Percentiles rank a stretch among this genome's conserved stretches.
phyloP scores from a whole-genome alignment of 1,139 yeast genomes.

The Geotrichum reessii region DNA sequence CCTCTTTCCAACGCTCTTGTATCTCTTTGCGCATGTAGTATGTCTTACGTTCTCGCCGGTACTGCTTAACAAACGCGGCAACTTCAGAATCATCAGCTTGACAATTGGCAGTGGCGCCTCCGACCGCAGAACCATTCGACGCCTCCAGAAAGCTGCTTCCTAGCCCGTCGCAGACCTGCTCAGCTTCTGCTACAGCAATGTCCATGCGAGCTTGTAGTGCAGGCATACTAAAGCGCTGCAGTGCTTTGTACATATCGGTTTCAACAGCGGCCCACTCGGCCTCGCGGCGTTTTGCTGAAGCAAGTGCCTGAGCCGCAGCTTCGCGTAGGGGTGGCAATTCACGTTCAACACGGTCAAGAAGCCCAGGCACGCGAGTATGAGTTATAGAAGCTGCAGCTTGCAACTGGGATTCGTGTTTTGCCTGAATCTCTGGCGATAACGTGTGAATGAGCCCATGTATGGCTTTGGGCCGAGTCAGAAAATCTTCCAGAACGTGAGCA shows the following conservation, averaged over 20 bases:
- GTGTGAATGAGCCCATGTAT: conserved; percentile 12
- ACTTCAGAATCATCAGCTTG: conserved; percentile 25
- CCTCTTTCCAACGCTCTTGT: conserved; percentile 58
- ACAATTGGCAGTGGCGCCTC: conserved; percentile 23
- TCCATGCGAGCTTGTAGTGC: conserved; percentile 33
- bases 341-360: background rate
- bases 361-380: background rate
- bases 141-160: conserved; percentile 33
- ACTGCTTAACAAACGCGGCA: conserved; percentile 41
- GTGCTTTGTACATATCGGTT: conserved; percentile 39
- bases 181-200: conserved; percentile 33
- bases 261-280: conserved; percentile 33
- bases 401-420: background rate
- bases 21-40: conserved; percentile 56
- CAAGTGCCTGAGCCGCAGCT: conserved; percentile 8
- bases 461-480: conserved; percentile 13
- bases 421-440: conserved; percentile 2
- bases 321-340: conserved; percentile 14
- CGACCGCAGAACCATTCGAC: conserved; percentile 15
- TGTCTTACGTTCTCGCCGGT: conserved; percentile 43
- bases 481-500: conserved; percentile 1
- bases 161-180: conserved; percentile 34
- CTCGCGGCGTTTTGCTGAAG: conserved; percentile 13
- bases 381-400: background rate
- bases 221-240: conserved; percentile 36